Conservation (phyloP, 2,329 filamentous ascomycete genomes). For the Penicillium sp. region DNA sequence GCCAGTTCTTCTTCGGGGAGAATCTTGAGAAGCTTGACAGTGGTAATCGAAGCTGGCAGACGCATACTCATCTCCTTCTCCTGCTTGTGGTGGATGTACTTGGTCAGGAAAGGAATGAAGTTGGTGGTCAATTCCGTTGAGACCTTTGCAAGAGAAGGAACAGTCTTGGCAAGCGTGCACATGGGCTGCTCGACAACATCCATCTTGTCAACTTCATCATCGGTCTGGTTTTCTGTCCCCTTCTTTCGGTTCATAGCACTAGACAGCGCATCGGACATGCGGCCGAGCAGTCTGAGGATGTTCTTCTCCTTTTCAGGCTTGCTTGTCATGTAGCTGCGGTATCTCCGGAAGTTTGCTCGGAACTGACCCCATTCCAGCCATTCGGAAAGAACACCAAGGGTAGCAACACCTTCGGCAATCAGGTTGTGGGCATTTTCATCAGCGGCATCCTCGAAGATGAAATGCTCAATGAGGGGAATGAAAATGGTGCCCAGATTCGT, state of each 20-base stretch:
- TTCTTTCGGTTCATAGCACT: slow-evolving; percentile 48
- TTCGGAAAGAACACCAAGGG: slow-evolving; percentile 71
- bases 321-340: slow-evolving; percentile 75
- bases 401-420: slow-evolving; percentile 78
- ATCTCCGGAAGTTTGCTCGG: slow-evolving; percentile 77
- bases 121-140: slow-evolving; percentile 69
- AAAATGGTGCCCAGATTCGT: slow-evolving; percentile 83
- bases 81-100: slow-evolving; percentile 89
- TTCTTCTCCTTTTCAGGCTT: slow-evolving; percentile 84
- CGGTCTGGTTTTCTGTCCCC: slow-evolving; percentile 15
- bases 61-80: slow-evolving; percentile 91
- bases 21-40: slow-evolving; percentile 81
- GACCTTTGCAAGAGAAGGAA: slow-evolving; percentile 68
- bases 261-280: slow-evolving; percentile 74
- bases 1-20: slow-evolving; percentile 72
- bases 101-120: slow-evolving; percentile 75
- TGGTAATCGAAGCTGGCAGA: slow-evolving; percentile 83
- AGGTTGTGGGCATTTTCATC: slow-evolving; percentile 78
- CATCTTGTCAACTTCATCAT: slow-evolving; percentile 30
- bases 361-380: slow-evolving; percentile 90
- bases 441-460: slow-evolving; percentile 79
- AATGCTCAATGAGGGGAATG: slow-evolving; percentile 89
- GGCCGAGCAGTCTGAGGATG: slow-evolving; percentile 76
- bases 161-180: slow-evolving; percentile 58
- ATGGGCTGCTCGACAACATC: slow-evolving; percentile 33